Conservation (phyloP, 805 yeast species). For the Starmera caribaea region DNA sequence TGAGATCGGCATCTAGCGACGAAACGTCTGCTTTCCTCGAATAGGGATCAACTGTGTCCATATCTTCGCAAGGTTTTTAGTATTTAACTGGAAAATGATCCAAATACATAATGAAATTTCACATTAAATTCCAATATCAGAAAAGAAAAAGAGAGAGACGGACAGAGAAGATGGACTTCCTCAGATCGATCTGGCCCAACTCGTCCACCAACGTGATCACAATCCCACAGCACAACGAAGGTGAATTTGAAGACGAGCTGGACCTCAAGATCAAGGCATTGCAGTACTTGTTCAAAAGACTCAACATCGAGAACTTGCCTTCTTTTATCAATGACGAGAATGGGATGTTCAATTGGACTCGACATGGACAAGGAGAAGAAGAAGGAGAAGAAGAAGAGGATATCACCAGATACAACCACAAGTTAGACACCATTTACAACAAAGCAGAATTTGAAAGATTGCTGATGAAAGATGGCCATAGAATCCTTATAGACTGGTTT, state of each 20-base stretch:
- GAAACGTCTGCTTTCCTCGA: slow-evolving; percentile 32
- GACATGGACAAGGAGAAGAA: background rate
- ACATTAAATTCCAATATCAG: background rate
- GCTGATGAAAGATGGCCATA: slow-evolving; percentile 46
- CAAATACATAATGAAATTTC: too few relatives aligned
- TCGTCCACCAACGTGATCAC: slow-evolving; percentile 24
- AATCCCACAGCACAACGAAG: slow-evolving; percentile 39
- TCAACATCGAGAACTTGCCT: slow-evolving; percentile 31
- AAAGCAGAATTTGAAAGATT: slow-evolving; percentile 29
- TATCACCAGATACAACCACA: slow-evolving; percentile 13
- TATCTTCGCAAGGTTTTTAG: too few relatives aligned
- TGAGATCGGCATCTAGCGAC: slow-evolving; percentile 56
- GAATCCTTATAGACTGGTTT: slow-evolving; percentile 56
- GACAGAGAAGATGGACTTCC: slow-evolving; percentile 12
- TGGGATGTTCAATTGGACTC: slow-evolving; percentile 14
- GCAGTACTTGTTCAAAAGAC: slow-evolving; percentile 45
- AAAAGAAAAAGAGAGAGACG: background rate
- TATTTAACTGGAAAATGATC: too few relatives aligned
- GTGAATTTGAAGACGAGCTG: slow-evolving; percentile 43
- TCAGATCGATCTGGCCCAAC: slow-evolving; percentile 25
- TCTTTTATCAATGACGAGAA: slow-evolving; percentile 29
- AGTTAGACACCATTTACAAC: slow-evolving; percentile 50
- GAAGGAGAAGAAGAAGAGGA: background rate
- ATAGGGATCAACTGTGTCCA: slow-evolving; percentile 13
- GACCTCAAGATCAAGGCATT: slow-evolving; percentile 55